Percentiles rank a stretch among this genome's conserved stretches.
These are phyloP conservation scores for Dactylellina haptotyla DNA, from an alignment of 2,329 filamentous ascomycete species.

Conservation along the genomic window DNA sequence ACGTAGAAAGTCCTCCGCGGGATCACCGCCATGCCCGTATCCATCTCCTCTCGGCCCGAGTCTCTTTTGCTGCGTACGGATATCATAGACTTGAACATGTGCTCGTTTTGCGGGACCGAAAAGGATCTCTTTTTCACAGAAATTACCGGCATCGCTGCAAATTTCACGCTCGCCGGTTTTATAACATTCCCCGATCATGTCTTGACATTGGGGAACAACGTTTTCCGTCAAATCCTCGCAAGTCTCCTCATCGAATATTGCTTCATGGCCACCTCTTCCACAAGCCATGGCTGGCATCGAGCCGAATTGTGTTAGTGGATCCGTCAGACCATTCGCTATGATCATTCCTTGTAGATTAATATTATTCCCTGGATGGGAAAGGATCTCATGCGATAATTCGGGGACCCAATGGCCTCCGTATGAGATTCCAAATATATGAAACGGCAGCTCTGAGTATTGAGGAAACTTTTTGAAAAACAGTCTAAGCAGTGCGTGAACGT, in stretches of 20 bases:
- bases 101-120: slow-evolving; percentile 92
- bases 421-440: slow-evolving; percentile 96
- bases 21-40: neutral
- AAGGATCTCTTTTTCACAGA: slow-evolving; percentile 96
- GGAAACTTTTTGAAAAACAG: slow-evolving; percentile 99
- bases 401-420: slow-evolving; percentile 96
- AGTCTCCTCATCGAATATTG: slow-evolving; percentile 79
- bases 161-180: slow-evolving; percentile 87
- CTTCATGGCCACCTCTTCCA: slow-evolving; percentile 90
- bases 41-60: neutral
- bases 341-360: slow-evolving; percentile 96
- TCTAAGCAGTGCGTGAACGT: slow-evolving; percentile 93
- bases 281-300: slow-evolving; percentile 98
- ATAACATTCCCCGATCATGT: slow-evolving; percentile 90
- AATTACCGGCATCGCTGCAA: slow-evolving; percentile 93
- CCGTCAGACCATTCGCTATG: slow-evolving; percentile 96
- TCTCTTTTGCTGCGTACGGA: slow-evolving; percentile 64
- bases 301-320: slow-evolving; percentile 89
- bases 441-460: slow-evolving; percentile 90
- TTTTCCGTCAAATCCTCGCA: slow-evolving; percentile 93
- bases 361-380: slow-evolving; percentile 93
- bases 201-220: slow-evolving; percentile 81
- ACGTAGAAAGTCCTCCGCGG: neutral
- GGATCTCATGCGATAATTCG: slow-evolving; percentile 87
- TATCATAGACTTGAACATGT: slow-evolving; percentile 78